Evolutionary conservation across 352 stramenopile species (phyloP).

Genomic region (Lagenidium giganteum): DNA sequence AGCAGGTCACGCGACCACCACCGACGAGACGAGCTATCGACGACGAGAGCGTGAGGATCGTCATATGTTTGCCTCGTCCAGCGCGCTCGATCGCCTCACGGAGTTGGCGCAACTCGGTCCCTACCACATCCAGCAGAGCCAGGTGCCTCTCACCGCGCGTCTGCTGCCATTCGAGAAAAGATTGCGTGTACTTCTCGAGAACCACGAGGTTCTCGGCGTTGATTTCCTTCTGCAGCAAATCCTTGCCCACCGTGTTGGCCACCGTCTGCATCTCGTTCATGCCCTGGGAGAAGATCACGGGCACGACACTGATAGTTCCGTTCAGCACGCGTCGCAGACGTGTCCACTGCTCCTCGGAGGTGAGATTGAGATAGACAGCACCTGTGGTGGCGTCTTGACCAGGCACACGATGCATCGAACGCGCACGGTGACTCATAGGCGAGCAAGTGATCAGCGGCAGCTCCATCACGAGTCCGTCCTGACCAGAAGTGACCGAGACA

Average conservation of each 20-base stretch:
- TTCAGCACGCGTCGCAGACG: constrained; percentile 59
- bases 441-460: constrained; percentile 61
- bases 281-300: constrained; percentile 83
- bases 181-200: constrained; percentile 49
- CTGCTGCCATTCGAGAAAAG: constrained; percentile 32
- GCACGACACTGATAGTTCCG: constrained; percentile 53
- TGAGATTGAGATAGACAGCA: constrained; percentile 60
- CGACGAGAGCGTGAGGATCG: constrained; percentile 74
- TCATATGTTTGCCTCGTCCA: constrained; percentile 71
- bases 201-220: constrained; percentile 66
- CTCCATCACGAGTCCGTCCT: constrained; percentile 59
- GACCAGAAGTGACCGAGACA: constrained; percentile 62
- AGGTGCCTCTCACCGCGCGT: constrained; percentile 24
- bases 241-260: constrained; percentile 81
- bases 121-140: constrained; percentile 26
- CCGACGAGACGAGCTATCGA: constrained; percentile 71
- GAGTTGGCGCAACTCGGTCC: constrained; percentile 4
- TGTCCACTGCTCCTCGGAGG: constrained; percentile 33
- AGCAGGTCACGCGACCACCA: constrained; percentile 92
- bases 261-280: constrained; percentile 94
- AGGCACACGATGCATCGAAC: constrained; percentile 69
- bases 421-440: constrained; percentile 18
- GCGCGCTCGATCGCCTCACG: constrained; percentile 17
- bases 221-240: constrained; percentile 76
- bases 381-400: constrained; percentile 71